Conservation (phyloP, 352 stramenopile species). For the Bremia lactucae region DNA sequence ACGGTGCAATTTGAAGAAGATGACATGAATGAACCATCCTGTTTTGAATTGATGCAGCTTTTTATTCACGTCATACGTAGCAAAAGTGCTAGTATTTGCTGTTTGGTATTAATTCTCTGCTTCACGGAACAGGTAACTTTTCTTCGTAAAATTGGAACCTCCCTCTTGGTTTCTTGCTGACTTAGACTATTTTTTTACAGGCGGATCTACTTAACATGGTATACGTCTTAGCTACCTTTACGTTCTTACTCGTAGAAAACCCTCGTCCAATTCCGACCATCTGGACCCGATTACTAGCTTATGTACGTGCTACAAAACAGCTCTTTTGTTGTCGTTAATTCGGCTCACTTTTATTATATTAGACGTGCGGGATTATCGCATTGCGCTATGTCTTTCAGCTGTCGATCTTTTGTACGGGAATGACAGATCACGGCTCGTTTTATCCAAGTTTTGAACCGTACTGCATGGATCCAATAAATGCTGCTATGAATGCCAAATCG, state of each 20-base stretch:
- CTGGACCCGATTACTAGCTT: conserved; percentile 74
- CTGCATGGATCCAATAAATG: conserved; percentile 29
- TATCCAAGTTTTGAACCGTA: conserved; percentile 77
- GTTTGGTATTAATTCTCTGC: conserved; percentile 45
- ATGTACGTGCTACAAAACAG: conserved; percentile 35
- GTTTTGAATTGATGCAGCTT: conserved; percentile 47
- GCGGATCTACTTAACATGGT: conserved; percentile 75
- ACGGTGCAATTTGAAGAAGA: conserved; percentile 64
- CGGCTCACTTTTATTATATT: not conserved
- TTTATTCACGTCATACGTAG: conserved; percentile 58
- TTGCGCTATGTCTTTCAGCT: conserved; percentile 78
- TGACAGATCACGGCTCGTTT: conserved; percentile 42
- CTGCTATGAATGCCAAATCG: conserved; percentile 37
- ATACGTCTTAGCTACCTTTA: conserved; percentile 58
- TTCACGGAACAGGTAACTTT: conserved; percentile 61
- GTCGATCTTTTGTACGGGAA: conserved; percentile 67
- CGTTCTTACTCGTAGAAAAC: conserved; percentile 63
- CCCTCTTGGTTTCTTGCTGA: conserved; percentile 1
- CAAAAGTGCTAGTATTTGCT: conserved; percentile 49
- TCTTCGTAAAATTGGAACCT: not conserved
- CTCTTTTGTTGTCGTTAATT: not conserved
- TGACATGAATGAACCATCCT: conserved; percentile 56
- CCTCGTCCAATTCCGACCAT: conserved; percentile 45
- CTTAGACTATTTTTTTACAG: conserved; percentile 24
- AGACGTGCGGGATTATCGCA: conserved; percentile 41